These are phyloP conservation scores for Boletus sp. DNA, from an alignment of 1,284 basidiomycete species.

Conservation along the genomic window DNA sequence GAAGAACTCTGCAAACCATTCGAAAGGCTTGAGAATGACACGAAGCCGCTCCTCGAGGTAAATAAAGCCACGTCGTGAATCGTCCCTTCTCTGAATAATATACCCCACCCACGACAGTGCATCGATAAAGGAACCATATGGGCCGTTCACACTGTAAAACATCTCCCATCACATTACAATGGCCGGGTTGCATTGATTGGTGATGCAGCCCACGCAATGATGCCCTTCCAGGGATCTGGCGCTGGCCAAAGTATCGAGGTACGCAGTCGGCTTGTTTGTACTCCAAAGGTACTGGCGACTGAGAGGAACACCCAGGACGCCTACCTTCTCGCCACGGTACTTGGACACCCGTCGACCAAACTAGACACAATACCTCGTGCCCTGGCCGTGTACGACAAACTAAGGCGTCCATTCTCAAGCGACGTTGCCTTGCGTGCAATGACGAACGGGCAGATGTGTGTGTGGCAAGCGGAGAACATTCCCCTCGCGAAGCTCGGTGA, in stretches of 20 bases:
- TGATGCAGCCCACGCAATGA: slow-evolving; percentile 57
- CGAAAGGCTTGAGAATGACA: slow-evolving; percentile 30
- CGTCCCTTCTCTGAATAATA: background rate
- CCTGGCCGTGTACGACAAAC: slow-evolving; percentile 39
- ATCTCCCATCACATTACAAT: slow-evolving; percentile 38
- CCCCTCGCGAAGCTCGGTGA: slow-evolving; percentile 15
- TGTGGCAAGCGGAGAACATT: slow-evolving; percentile 15
- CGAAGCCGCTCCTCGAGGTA: slow-evolving; percentile 27
- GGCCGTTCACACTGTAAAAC: slow-evolving; percentile 46
- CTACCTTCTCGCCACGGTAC: slow-evolving; percentile 40
- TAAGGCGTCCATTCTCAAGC: slow-evolving; percentile 41
- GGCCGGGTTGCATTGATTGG: slow-evolving; percentile 46
- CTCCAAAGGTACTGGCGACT: background rate
- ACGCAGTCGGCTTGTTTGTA: background rate
- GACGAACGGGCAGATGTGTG: slow-evolving; percentile 17
- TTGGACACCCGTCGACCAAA: slow-evolving; percentile 40
- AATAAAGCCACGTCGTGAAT: background rate
- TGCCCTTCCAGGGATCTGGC: slow-evolving; percentile 52
- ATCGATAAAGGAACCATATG: slow-evolving; percentile 41
- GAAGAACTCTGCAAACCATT: slow-evolving; percentile 28
- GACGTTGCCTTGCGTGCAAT: slow-evolving; percentile 25
- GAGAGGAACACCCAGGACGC: slow-evolving; percentile 32
- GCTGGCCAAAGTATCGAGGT: slow-evolving; percentile 57
- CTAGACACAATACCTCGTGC: slow-evolving; percentile 34
- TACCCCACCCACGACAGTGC: slow-evolving; percentile 25